Base-by-base conservation (phyloP, 345 rosid species). In the Acer negundo region DNA sequence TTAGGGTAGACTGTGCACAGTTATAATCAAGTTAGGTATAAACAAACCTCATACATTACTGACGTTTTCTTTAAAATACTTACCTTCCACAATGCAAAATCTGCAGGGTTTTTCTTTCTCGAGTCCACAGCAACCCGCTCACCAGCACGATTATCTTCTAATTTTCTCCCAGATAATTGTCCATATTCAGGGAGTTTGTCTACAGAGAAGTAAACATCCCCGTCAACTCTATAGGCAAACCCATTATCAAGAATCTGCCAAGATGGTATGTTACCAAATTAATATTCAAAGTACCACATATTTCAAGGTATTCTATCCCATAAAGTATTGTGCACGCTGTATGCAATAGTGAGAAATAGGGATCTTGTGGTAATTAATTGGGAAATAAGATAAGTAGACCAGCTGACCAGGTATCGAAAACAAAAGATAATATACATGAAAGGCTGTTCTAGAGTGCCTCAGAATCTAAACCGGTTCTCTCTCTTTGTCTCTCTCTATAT, bases 41-140 rank as follows among this genome's bases (percentile, higher is more conserved):
- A 35, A 80, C 22, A 62, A 58, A n/a, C 16, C 56, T 49, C 26
- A 40, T 46, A 38, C 61, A 58, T 56, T 35, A 56, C 22, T 47
- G 62, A 40, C 7, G 10, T 49, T 15, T 31, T 55, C 49, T 42
- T 24, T 11, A 22, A 24, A 64, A 51, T 1, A 62, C 55, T 79
- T 85, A 89, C 99, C 87, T 95, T 95, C 99, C 99, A 95, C 61
- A 95, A 84, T 77, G 97, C 97, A 85, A 95, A 95, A 85, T 95
- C 97, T 26, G 99, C 99, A 12, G 97, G 99, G 81, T 93, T 88
- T 81, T 82, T 91, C 89, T 93, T 95, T 84, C 98, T 91, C 0
- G 90, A 83, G 86, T 95, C 94, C 76, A 95, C 93, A 78, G 97
- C 87, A 65, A 95, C 96, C 76, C 97, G 91, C 85, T 95, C 99